phyloP scores from a whole-genome alignment of 257 asterid species.

The Jaltomata sinuosa region DNA sequence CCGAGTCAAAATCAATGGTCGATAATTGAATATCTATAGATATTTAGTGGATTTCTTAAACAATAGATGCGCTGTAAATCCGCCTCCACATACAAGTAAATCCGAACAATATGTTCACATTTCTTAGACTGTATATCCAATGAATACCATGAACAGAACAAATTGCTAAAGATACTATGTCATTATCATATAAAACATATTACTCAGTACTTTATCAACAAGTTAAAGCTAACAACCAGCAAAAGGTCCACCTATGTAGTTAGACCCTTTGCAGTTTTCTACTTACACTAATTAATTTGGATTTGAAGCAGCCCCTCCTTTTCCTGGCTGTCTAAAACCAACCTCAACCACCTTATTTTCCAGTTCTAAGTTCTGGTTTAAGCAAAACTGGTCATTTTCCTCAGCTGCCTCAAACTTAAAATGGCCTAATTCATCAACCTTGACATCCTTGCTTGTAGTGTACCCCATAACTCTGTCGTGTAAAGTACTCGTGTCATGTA shows the following conservation, averaged over 20 bases:
- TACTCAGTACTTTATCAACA: neutral
- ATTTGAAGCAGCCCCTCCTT: conserved; percentile 18
- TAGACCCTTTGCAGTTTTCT: neutral
- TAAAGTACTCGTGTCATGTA: conserved; percentile 9
- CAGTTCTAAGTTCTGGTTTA: conserved; percentile 8
- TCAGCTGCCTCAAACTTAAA: conserved; percentile 31
- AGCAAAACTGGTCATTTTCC: conserved; percentile 21
- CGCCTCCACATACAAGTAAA: neutral
- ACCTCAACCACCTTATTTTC: conserved; percentile 15
- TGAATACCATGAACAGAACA: conserved; percentile 4
- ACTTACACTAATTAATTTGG: conserved; percentile 11
- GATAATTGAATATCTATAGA: neutral
- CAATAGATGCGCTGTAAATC: neutral
- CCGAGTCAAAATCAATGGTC: neutral
- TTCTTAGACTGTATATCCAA: neutral
- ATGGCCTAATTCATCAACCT: conserved; percentile 11
- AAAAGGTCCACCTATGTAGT: neutral
- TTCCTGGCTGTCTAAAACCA: conserved; percentile 17
- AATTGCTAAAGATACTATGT: neutral
- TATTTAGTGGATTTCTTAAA: neutral
- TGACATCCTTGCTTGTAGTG: conserved; percentile 4
- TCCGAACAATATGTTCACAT: neutral
- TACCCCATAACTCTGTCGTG: conserved; percentile 6
- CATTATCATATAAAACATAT: neutral
- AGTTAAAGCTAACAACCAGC: conserved; percentile 1